Evolutionary conservation across 768 basidiomycete genomes (phyloP), one percentile per base, ranked within the genome.

Genomic region (Hirschioporus abietinus): DNA sequence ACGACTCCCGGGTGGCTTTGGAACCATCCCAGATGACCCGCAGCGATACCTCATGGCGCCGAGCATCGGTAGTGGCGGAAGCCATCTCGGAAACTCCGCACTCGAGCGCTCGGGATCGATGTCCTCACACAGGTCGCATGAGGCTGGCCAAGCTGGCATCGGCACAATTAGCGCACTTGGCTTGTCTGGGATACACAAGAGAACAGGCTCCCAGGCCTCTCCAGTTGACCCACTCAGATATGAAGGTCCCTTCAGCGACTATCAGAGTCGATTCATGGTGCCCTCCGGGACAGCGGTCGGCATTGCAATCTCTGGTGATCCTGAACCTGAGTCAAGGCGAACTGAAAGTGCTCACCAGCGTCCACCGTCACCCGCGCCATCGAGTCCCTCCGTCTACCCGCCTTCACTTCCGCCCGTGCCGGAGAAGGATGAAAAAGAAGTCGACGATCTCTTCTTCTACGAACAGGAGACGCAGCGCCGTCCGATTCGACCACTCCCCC

Each of bases 341-440:
- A 8, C 66, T 25, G 60, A 18, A 12, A 34, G 60, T 34, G 25
- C 24, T 24, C 60, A 57, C 20, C 66, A 69, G 15, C 70, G 69
- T 1, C 68, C 72, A 63, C 73, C 72, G 3, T 82, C 80, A 3
- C 70, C 74, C 27, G 74, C 80, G 58, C 80, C 78, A 60, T 83
- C 83, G 23, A 82, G 80, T 60, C 83, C 84, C 61, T 84, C 86
- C 0, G 78, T 84, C 30, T 84, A 85, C 68, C 81, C 84, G 9
- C 74, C 80, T 0, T 81, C 77, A 66, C 71, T 85, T 18, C 80
- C 81, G 26, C 75, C 75, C 17, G 69, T 65, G 42, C 20, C 42
- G 15, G 42, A 52, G 42, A 76, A 76, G n/a, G 78, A 79, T 59
- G 74, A 63, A n/a, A 35, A 64, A 18, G 27, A 68, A 34, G 71